Percentiles rank a stretch among this genome's conserved stretches.
Conservation (phyloP, 805 yeast genomes). For the Candida mattraensis region DNA sequence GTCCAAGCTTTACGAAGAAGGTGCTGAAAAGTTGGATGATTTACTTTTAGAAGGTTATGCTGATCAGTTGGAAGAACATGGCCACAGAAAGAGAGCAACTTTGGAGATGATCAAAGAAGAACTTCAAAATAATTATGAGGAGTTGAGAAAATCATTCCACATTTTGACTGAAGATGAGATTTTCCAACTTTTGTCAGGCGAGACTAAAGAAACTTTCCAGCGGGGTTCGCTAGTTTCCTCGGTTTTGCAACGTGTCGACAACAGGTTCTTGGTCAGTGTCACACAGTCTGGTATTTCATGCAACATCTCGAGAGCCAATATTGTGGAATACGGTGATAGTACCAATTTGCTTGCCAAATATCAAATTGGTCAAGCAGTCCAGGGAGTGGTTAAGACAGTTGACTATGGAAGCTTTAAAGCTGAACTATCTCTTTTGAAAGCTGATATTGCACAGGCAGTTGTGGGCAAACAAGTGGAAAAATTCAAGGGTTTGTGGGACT, state of each 20-base stretch:
- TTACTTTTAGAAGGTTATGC: constrained; percentile 90
- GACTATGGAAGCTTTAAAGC: constrained; percentile 77
- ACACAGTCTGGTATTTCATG: constrained; percentile 57
- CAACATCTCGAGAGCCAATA: constrained; percentile 31
- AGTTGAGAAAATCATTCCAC: constrained; percentile 73
- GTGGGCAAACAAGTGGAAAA: constrained; percentile 42
- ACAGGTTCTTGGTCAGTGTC: constrained; percentile 37
- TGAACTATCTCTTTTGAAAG: constrained; percentile 66
- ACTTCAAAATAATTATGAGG: constrained; percentile 83
- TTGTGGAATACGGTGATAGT: constrained; percentile 48
- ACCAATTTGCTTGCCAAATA: constrained; percentile 40
- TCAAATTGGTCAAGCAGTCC: constrained; percentile 77
- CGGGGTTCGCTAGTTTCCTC: constrained; percentile 77
- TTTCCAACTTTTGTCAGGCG: constrained; percentile 89
- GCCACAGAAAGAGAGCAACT: constrained; percentile 74
- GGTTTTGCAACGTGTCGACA: constrained; percentile 61
- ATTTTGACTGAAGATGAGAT: constrained; percentile 66
- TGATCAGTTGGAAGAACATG: constrained; percentile 78
- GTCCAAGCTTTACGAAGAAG: constrained; percentile 67
- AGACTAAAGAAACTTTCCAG: constrained; percentile 65
- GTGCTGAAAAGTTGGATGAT: constrained; percentile 76
- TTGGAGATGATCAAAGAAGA: constrained; percentile 84
- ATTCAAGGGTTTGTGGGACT: constrained; percentile 76
- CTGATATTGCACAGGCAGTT: constrained; percentile 58
- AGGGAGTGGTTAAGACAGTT: constrained; percentile 71